Percentiles rank a stretch among this genome's conserved stretches.
These are phyloP conservation scores for Sugiyamaella floridensis DNA, from an alignment of 805 yeast genomes.

Conservation along the genomic window DNA sequence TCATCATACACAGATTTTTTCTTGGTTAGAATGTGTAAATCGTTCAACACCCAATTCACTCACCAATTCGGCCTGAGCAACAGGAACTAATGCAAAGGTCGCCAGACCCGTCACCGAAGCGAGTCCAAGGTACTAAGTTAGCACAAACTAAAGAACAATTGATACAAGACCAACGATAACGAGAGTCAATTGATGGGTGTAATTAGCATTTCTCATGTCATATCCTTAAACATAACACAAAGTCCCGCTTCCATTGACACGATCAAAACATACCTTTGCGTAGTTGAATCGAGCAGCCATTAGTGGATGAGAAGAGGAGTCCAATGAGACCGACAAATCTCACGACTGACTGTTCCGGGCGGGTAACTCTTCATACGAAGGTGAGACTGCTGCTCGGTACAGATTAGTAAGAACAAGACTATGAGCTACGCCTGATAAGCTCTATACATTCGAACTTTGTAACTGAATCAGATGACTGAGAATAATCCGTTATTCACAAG, in stretches of 20 bases:
- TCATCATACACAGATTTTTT: conserved; percentile 26
- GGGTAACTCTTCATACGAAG: neutral
- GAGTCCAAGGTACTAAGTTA: neutral
- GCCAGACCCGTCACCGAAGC: conserved; percentile 2
- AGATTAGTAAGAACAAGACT: neutral
- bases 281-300: neutral
- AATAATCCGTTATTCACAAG: too few species aligned
- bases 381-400: neutral
- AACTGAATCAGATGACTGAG: too few species aligned
- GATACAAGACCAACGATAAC: too few species aligned
- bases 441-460: too few species aligned
- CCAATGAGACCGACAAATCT: neutral
- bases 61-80: conserved; percentile 15
- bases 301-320: neutral
- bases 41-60: neutral
- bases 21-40: conserved; percentile 3
- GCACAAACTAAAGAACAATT: neutral
- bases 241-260: neutral
- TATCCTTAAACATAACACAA: neutral
- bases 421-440: too few species aligned
- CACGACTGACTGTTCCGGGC: neutral
- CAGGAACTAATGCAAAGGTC: conserved; percentile 9
- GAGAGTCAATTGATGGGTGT: neutral
- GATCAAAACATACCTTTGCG: neutral
- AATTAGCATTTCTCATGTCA: neutral